A percentile compares a stretch with the other conserved stretches of the same genome.
phyloP scores from a whole-genome alignment of 257 asterid species.

The Pogostemon cablin region DNA sequence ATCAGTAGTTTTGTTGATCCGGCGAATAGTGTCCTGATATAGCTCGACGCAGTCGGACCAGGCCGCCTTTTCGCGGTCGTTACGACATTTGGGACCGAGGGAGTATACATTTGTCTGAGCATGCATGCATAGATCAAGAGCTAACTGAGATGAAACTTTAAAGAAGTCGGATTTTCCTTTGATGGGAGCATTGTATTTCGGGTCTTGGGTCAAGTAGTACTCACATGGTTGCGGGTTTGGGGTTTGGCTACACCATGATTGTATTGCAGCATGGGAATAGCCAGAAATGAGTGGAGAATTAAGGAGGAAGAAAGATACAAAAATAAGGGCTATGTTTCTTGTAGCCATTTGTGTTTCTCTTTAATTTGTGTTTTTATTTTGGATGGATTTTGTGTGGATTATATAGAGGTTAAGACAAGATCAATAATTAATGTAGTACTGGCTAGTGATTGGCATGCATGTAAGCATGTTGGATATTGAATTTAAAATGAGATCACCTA shows the following conservation, averaged over 20 bases:
- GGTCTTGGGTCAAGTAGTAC: constrained; percentile 51
- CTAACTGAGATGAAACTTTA: constrained; percentile 51
- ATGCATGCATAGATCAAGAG: constrained; percentile 62
- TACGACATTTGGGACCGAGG: constrained; percentile 63
- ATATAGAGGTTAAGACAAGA: constrained; percentile 32
- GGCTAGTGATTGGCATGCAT: no score
- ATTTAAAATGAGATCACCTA: no score
- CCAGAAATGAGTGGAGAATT: constrained; percentile 39
- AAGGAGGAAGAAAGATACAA: constrained; percentile 29
- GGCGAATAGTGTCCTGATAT: constrained; percentile 46
- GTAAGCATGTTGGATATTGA: no score
- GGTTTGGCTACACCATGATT: constrained; percentile 76
- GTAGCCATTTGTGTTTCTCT: constrained; percentile 35
- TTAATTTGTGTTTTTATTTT: background rate
- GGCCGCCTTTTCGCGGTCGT: constrained; percentile 62
- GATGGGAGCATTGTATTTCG: constrained; percentile 46
- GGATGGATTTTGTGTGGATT: constrained; percentile 30
- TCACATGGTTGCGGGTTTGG: constrained; percentile 78
- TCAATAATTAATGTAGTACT: background rate
- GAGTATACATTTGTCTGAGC: constrained; percentile 39
- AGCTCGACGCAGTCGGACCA: constrained; percentile 86
- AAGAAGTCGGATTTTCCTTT: constrained; percentile 62
- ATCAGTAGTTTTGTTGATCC: constrained; percentile 54
- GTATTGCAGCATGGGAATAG: constrained; percentile 33
- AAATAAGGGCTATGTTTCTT: constrained; percentile 29